Conservation (phyloP, 2,329 filamentous ascomycete species). For the Xylaria sp. region DNA sequence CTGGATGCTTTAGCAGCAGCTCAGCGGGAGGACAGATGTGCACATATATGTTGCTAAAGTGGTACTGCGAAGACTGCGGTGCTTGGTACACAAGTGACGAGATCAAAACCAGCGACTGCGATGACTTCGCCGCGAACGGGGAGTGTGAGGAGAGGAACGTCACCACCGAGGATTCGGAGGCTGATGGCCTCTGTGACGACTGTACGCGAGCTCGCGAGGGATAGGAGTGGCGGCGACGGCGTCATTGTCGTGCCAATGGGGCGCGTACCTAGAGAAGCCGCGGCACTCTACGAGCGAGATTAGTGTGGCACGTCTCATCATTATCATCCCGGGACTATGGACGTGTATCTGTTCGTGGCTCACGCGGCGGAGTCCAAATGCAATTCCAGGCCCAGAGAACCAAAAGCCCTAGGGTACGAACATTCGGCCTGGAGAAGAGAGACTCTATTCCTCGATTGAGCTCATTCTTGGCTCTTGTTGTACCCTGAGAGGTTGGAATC, state of each 20-base stretch:
- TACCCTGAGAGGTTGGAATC: neutral
- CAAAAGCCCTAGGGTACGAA: neutral
- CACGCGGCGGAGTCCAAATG: slow-evolving; percentile 16
- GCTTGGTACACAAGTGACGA: slow-evolving; percentile 51
- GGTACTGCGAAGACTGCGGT: slow-evolving; percentile 50
- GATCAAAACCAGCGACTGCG: slow-evolving; percentile 47
- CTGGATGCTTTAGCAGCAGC: slow-evolving; percentile 23
- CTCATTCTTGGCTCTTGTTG: slow-evolving; percentile 4
- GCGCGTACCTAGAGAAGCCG: neutral
- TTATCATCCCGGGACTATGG: slow-evolving; percentile 6
- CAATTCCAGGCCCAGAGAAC: neutral
- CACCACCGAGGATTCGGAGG: slow-evolving; percentile 46
- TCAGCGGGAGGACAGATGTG: slow-evolving; percentile 43
- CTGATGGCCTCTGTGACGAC: slow-evolving; percentile 47
- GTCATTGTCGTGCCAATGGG: neutral
- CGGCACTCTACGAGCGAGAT: neutral
- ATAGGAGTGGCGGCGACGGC: slow-evolving; percentile 21
- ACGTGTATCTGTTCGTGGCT: slow-evolving; percentile 12
- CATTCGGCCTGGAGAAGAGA: neutral
- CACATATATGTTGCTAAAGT: slow-evolving; percentile 47
- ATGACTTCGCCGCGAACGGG: slow-evolving; percentile 40
- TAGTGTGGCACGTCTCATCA: neutral
- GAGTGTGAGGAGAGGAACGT: slow-evolving; percentile 42
- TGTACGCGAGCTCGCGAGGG: slow-evolving; percentile 43
- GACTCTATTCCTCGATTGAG: neutral